phyloP scores from a whole-genome alignment of 805 yeast species.

The Wickerhamiella lipophila region DNA sequence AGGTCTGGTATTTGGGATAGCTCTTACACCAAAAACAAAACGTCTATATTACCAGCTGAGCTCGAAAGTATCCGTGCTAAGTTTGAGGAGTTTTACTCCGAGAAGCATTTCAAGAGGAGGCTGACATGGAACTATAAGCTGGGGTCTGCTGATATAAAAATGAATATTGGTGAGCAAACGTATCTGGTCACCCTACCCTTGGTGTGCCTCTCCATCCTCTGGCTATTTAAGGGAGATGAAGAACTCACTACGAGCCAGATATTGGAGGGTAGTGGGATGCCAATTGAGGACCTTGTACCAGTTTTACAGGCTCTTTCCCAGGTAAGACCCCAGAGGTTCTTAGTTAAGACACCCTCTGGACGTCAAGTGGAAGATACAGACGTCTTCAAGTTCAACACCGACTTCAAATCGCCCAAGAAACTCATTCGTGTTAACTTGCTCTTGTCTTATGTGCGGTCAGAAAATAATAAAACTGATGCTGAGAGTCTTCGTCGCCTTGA shows the following conservation, averaged over 20 bases:
- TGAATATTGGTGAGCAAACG: conserved; percentile 51
- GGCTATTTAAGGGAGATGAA: conserved; percentile 51
- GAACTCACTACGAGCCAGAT: conserved; percentile 51
- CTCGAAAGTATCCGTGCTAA: conserved; percentile 33
- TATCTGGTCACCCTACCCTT: conserved; percentile 75
- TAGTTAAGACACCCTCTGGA: conserved; percentile 47
- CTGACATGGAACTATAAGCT: conserved; percentile 71
- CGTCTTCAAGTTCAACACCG: conserved; percentile 49
- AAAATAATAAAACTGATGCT: conserved; percentile 45
- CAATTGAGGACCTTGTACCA: conserved; percentile 57
- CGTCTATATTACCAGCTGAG: conserved; percentile 33
- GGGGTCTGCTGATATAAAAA: conserved; percentile 70
- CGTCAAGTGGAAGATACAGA: conserved; percentile 32
- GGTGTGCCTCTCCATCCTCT: conserved; percentile 62
- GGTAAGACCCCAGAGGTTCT: conserved; percentile 66
- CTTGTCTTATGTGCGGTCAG: conserved; percentile 49
- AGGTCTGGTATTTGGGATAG: conserved; percentile 65
- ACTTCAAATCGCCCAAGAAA: conserved; percentile 38
- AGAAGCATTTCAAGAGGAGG: conserved; percentile 44
- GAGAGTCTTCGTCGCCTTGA: conserved; percentile 66
- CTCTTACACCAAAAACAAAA: conserved; percentile 61
- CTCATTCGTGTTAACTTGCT: conserved; percentile 58
- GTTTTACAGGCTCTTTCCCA: conserved; percentile 75
- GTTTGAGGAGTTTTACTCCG: conserved; percentile 42
- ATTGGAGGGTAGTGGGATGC: conserved; percentile 52